Conservation (phyloP, 345 rosid genomes). For the Eutrema heterophyllum region DNA sequence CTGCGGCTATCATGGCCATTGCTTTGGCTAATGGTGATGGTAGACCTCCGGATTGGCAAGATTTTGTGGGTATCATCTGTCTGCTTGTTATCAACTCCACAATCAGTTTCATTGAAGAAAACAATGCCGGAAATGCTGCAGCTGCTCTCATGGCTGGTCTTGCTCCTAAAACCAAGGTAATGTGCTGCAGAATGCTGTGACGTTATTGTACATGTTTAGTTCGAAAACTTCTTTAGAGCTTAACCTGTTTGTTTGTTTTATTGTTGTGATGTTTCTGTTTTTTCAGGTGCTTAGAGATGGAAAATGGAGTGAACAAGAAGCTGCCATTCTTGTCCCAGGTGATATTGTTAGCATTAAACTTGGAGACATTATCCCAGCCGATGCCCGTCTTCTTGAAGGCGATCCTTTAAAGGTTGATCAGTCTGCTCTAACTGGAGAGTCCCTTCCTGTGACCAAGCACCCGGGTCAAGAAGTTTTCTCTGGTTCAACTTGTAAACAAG, state of each 20-base stretch:
- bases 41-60: constrained; percentile 42
- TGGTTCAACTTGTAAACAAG: constrained; percentile 42
- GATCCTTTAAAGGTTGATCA: constrained; percentile 88
- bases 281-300: constrained; percentile 40
- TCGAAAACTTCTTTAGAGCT: background rate
- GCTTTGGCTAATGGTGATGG: constrained; percentile 36
- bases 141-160: constrained; percentile 44
- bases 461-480: constrained; percentile 40
- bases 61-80: constrained; percentile 40
- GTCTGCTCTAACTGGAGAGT: constrained; percentile 85
- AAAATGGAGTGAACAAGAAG: constrained; percentile 42
- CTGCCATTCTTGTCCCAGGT: constrained; percentile 39
- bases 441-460: constrained; percentile 55
- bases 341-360: constrained; percentile 54
- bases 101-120: constrained; percentile 39
- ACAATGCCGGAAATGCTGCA: constrained; percentile 39
- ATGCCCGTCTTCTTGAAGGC: constrained; percentile 86
- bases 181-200: background rate
- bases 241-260: constrained; percentile 5
- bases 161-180: constrained; percentile 39
- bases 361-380: constrained; percentile 89
- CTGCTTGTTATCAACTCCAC: constrained; percentile 39
- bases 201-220: background rate
- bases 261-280: constrained; percentile 9
- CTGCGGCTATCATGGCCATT: constrained; percentile 41